Conservation (phyloP, 2,329 filamentous ascomycete genomes). For the Lachnellula subtilissima region DNA sequence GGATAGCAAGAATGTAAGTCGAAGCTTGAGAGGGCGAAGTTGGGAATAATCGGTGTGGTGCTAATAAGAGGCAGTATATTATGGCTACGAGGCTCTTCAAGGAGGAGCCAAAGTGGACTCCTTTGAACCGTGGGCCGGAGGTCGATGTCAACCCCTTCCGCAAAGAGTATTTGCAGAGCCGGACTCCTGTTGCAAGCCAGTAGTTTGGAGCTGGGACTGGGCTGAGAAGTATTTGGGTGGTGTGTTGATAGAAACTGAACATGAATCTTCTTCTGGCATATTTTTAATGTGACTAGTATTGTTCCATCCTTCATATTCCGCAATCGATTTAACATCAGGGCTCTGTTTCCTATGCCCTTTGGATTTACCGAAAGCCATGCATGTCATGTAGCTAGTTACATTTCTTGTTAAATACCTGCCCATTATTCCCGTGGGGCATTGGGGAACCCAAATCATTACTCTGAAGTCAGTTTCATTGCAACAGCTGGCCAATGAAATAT, state of each 20-base stretch:
- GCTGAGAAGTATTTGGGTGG: neutral
- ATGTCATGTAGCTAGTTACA: no score
- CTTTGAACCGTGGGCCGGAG: constrained; percentile 73
- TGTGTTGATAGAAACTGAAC: neutral
- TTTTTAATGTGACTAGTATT: neutral
- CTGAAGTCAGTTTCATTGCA: neutral
- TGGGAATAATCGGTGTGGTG: neutral
- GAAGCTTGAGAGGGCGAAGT: neutral
- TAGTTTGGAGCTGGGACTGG: neutral
- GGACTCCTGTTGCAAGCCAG: constrained; percentile 12
- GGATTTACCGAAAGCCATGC: no score
- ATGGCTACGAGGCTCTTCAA: constrained; percentile 96
- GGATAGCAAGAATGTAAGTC: constrained; percentile 78
- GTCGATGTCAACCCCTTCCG: constrained; percentile 76
- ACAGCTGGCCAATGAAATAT: neutral
- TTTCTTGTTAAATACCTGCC: no score
- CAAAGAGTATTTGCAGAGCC: constrained; percentile 62
- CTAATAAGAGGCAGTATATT: constrained; percentile 61
- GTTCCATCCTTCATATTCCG: no score
- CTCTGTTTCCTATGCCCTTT: no score
- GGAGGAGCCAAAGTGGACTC: constrained; percentile 98
- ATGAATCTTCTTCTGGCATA: neutral
- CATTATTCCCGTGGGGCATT: neutral
- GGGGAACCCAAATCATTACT: neutral
- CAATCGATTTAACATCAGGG: no score